phyloP scores from a whole-genome alignment of 805 yeast genomes.

The Ogataea parapolymorpha region DNA sequence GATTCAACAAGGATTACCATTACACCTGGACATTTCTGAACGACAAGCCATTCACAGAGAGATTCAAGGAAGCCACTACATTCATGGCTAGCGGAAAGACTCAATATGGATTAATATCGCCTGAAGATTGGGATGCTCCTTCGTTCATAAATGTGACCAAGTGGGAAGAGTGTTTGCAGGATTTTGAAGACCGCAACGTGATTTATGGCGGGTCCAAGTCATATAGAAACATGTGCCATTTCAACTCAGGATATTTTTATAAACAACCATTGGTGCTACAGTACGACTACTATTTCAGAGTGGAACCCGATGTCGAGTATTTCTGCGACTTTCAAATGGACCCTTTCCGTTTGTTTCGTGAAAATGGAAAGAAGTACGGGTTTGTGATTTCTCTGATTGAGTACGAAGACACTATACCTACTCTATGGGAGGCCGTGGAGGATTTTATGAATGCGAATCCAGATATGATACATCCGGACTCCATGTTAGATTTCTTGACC shows the following conservation, averaged over 20 bases:
- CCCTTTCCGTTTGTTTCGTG: slow-evolving; percentile 78
- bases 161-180: slow-evolving; percentile 44
- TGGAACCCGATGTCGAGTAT: slow-evolving; percentile 88
- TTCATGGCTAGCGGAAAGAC: slow-evolving; percentile 66
- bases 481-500: slow-evolving; percentile 54
- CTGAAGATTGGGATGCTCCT: slow-evolving; percentile 78
- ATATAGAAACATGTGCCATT: slow-evolving; percentile 92
- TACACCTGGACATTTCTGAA: slow-evolving; percentile 81
- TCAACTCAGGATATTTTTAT: slow-evolving; percentile 88
- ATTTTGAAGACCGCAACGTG: slow-evolving; percentile 45
- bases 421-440: slow-evolving; percentile 76
- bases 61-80: slow-evolving; percentile 58
- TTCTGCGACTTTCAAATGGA: slow-evolving; percentile 87
- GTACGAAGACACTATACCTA: slow-evolving; percentile 79
- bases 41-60: slow-evolving; percentile 64
- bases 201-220: slow-evolving; percentile 64
- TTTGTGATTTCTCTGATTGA: slow-evolving; percentile 83
- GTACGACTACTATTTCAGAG: slow-evolving; percentile 91
- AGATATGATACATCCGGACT: slow-evolving; percentile 60
- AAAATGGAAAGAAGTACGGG: slow-evolving; percentile 76
- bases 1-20: slow-evolving; percentile 62
- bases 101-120: slow-evolving; percentile 63
- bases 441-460: slow-evolving; percentile 58
- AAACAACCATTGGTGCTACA: slow-evolving; percentile 66
- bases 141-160: slow-evolving; percentile 57